Base-by-base conservation (phyloP, 257 asterid genomes). In the Linaria vulgaris region DNA sequence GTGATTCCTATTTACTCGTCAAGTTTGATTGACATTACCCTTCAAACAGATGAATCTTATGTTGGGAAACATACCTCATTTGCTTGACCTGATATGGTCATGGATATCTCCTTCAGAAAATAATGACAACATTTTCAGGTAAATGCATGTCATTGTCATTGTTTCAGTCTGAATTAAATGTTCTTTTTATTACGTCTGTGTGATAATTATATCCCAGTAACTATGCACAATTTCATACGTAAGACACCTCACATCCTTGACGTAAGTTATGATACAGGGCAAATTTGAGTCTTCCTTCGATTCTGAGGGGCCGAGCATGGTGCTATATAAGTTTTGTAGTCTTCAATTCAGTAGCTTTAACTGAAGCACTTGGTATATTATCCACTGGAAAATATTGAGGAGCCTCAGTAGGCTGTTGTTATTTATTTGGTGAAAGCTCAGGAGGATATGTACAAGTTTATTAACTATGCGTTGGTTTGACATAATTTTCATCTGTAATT, bases 81-180 rank as follows among this genome's bases (percentile, higher is more conserved):
- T 94, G 81, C 94, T 94, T 46, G 95, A 87, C 72, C 87, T 87
- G 72, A 78, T 94, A 41, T 90, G 81, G 88, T 83, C 95, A 66
- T 94, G 99, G 99, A 87, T 94, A 79, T 90, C 97, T 27, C 95
- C 97, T 67, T 79, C 91, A 7, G 95, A 84, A 57, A 82, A 83
- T 59, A 90, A 77, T 22, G 83, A 74, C 55, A 80, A 76, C 69
- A 65, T 59, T 59, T 94, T 85, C 91, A 94, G 94, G 99, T 94
- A 75, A n/a, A 38, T 63, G 22, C 24, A 45, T 52, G 54, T 61
- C 59, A 66, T 65, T 45, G 22, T 55, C 62, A 48, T 73, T 34
- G 25, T 56, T 51, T 39, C 41, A 9, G 24, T 43, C 49, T 31
- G 27, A 20, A 25, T 27, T 20, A 39, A 34, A 51, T 44, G 20